A percentile compares a stretch with the other conserved stretches of the same genome.
Conservation (phyloP, 495 filamentous ascomycete genomes). For the Hypomontagnella monticulosa region DNA sequence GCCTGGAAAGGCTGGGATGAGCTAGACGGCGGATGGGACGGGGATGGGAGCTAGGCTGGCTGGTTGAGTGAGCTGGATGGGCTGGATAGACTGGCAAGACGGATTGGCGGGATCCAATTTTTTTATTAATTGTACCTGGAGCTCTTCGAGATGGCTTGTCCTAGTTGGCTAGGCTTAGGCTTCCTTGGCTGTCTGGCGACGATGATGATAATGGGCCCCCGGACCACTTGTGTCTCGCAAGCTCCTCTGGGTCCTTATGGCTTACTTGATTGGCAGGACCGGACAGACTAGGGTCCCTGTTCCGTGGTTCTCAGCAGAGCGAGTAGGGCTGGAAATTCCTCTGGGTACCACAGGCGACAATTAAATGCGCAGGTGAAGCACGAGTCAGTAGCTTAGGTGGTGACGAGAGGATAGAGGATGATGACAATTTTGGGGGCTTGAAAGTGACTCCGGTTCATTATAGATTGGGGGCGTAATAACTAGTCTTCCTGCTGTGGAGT, state of each 20-base stretch:
- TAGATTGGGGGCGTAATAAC: constrained; percentile 34
- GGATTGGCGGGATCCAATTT: constrained; percentile 40
- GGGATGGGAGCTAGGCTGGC: constrained; percentile 11
- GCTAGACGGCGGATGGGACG: constrained; percentile 34
- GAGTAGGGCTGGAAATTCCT: neutral
- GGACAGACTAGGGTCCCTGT: constrained; percentile 10
- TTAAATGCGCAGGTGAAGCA: constrained; percentile 3
- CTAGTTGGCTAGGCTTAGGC: constrained; percentile 16
- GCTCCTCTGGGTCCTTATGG: neutral
- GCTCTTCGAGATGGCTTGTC: constrained; percentile 23
- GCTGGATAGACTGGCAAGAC: neutral
- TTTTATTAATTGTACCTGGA: constrained; percentile 36
- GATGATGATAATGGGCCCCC: constrained; percentile 14
- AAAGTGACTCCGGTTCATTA: neutral
- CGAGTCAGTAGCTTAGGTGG: constrained; percentile 6
- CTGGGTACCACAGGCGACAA: constrained; percentile 2
- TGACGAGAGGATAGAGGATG: neutral
- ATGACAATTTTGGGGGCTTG: neutral
- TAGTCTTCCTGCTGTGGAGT: constrained; percentile 22
- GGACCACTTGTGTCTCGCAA: neutral
- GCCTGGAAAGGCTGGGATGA: constrained; percentile 37
- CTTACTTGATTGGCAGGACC: constrained; percentile 13
- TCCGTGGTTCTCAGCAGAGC: constrained; percentile 7
- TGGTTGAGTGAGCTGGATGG: neutral
- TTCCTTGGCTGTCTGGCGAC: constrained; percentile 1